Conservation (phyloP, 495 filamentous ascomycete species). For the Neurospora sp. region DNA sequence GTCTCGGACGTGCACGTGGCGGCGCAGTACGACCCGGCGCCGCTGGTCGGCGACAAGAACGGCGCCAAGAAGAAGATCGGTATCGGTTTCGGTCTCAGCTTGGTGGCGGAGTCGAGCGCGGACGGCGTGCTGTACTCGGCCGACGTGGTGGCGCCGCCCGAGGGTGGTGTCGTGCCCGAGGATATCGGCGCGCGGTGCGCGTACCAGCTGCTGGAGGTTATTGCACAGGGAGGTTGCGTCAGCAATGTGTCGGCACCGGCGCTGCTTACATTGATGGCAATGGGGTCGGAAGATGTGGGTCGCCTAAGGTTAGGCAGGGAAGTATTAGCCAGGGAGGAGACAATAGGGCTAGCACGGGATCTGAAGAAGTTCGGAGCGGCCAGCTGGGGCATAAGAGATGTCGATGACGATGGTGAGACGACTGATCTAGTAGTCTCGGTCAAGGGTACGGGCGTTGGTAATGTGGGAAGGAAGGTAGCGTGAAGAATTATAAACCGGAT, state of each 20-base stretch:
- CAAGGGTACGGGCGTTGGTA: slow-evolving; percentile 89
- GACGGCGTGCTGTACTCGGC: slow-evolving; percentile 72
- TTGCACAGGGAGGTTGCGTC: slow-evolving; percentile 75
- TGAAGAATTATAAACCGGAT: slow-evolving; percentile 31
- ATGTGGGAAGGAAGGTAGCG: slow-evolving; percentile 88
- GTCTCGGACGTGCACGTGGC: slow-evolving; percentile 65
- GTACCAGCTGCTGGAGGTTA: slow-evolving; percentile 74
- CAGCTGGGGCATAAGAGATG: slow-evolving; percentile 70
- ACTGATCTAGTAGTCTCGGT: slow-evolving; percentile 78
- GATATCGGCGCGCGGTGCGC: slow-evolving; percentile 83
- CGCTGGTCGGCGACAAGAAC: slow-evolving; percentile 52
- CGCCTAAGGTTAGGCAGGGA: slow-evolving; percentile 54
- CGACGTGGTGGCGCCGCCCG: slow-evolving; percentile 71
- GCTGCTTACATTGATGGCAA: slow-evolving; percentile 84
- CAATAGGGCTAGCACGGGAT: slow-evolving; percentile 73
- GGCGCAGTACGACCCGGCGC: slow-evolving; percentile 58
- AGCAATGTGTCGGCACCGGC: slow-evolving; percentile 55
- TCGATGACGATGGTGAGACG: slow-evolving; percentile 54
- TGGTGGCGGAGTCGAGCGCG: slow-evolving; percentile 85
- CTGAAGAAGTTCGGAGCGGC: slow-evolving; percentile 73
- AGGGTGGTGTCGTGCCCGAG: slow-evolving; percentile 75
- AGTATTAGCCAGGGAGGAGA: slow-evolving; percentile 66
- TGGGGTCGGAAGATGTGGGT: slow-evolving; percentile 66
- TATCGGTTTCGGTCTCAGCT: slow-evolving; percentile 79
- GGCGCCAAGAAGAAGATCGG: slow-evolving; percentile 42